phyloP scores from a whole-genome alignment of 257 asterid genomes.

The Leptodermis oblonga region DNA sequence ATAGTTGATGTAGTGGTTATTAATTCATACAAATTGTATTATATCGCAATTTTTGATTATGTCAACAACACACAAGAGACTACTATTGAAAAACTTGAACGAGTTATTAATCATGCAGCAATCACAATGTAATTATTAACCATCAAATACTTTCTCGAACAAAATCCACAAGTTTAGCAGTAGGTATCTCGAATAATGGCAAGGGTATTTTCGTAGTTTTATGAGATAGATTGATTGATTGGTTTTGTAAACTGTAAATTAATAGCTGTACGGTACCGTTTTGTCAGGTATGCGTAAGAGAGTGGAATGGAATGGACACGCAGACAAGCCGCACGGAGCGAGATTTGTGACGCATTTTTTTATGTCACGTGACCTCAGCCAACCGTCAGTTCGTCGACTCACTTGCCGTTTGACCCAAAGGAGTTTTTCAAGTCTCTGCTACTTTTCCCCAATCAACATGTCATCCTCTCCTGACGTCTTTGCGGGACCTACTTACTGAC shows the following conservation, averaged over 20 bases:
- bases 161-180: too few species aligned
- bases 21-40: too few species aligned
- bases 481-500: background rate
- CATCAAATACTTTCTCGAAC: too few species aligned
- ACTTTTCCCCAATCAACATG: background rate
- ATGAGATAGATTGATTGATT: background rate
- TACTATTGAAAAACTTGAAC: too few species aligned
- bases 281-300: conserved; percentile 11
- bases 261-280: background rate
- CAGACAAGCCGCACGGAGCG: conserved; percentile 3
- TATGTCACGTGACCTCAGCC: conserved; percentile 44
- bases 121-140: too few species aligned
- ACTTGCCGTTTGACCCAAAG: conserved; percentile 27
- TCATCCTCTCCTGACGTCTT: too few species aligned
- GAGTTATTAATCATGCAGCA: too few species aligned
- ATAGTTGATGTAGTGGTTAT: too few species aligned
- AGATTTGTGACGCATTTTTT: conserved; percentile 12
- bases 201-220: too few species aligned
- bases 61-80: too few species aligned
- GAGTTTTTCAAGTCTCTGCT: background rate
- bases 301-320: background rate
- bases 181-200: too few species aligned
- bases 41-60: too few species aligned
- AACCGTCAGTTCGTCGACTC: conserved; percentile 32
- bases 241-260: background rate